A percentile compares a stretch with the other conserved stretches of the same genome.
Conservation (phyloP, 306 rosid genomes). For the Cicer bijugum region DNA sequence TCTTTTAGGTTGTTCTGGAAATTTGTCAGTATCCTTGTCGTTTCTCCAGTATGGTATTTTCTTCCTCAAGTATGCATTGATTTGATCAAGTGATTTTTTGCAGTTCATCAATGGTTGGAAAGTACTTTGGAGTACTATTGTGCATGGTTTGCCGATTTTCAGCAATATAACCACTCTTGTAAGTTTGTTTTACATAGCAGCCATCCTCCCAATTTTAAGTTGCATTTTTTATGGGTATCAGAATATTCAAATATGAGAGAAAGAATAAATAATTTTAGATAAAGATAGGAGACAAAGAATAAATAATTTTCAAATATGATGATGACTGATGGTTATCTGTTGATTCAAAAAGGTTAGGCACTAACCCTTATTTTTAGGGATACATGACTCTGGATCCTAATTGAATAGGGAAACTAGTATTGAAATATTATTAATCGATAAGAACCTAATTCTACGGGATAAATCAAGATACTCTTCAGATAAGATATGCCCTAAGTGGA, state of each 20-base stretch:
- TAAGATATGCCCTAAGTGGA: neutral
- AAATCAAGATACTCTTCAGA: neutral
- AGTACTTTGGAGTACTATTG: slow-evolving; percentile 71
- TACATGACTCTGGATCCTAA: neutral
- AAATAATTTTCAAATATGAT: slow-evolving; percentile 4
- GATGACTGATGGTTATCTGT: neutral
- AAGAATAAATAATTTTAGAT: neutral
- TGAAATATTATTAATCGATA: neutral
- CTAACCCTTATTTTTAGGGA: slow-evolving; percentile 2
- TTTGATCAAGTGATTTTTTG: slow-evolving; percentile 47
- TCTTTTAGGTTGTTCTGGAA: neutral
- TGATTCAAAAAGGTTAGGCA: neutral
- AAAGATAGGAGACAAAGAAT: neutral
- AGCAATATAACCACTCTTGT: slow-evolving; percentile 74
- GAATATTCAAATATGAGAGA: neutral
- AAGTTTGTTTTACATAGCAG: slow-evolving; percentile 51
- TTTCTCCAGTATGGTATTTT: slow-evolving; percentile 12
- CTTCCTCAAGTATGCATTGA: slow-evolving; percentile 34
- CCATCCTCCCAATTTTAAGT: slow-evolving; percentile 21
- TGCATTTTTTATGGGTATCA: slow-evolving; percentile 10
- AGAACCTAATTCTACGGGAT: neutral
- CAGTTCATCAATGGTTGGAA: slow-evolving; percentile 81
- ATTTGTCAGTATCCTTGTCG: slow-evolving; percentile 28
- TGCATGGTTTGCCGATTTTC: slow-evolving; percentile 81
- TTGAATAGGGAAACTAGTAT: neutral